Evolutionary conservation across 331 rosid genomes (phyloP), one percentile per base, ranked within the genome.

Genomic region (Cucumis variabilis): DNA sequence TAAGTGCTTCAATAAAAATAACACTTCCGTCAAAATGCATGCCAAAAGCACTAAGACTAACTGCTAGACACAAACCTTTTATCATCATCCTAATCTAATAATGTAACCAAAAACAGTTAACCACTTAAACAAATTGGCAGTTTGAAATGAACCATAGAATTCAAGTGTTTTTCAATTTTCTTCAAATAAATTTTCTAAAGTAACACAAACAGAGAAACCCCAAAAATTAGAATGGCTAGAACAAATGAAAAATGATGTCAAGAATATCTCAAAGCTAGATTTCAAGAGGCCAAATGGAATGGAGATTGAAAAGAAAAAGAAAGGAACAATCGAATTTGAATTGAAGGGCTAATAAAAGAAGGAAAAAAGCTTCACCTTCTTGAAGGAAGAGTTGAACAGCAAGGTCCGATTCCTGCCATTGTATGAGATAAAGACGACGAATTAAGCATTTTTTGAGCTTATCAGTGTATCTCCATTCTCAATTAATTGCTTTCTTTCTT

Each of bases 351-450:
- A 6, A 76, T 15, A 51, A 51, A 8, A 78, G 15, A 13, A 25
- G 62, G 37, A 13, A 51, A 16, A 20, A 53, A 16, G 11, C 0
- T 28, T 25, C 3, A 80, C 85, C 67, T 79, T 79, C 25, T 53
- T 11, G 68, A 12, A 80, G 85, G 65, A 80, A 55, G 69, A 55
- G 85, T 80, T 10, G 85, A 80, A 80, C 48, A 80, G 69, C 69
- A 80, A 53, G 69, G 27, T 5, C 85, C 69, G 11, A 55, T 80
- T 55, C 50, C 69, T 80, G 25, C 85, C 85, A 80, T 80, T 55
- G 44, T 79, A 5, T 25, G 84, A 50, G 66, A 51, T 24, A 13
- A 23, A 37, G 23, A 77, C 19, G 62, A 15, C 13, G 44, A 73
- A 37, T 11, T 74, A 25, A 79, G 12, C 84, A 55, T 33, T 76